Evolutionary conservation across 2,329 filamentous ascomycete genomes (phyloP), one percentile per base, ranked within the genome.

Genomic region (Cladosporium sp.): DNA sequence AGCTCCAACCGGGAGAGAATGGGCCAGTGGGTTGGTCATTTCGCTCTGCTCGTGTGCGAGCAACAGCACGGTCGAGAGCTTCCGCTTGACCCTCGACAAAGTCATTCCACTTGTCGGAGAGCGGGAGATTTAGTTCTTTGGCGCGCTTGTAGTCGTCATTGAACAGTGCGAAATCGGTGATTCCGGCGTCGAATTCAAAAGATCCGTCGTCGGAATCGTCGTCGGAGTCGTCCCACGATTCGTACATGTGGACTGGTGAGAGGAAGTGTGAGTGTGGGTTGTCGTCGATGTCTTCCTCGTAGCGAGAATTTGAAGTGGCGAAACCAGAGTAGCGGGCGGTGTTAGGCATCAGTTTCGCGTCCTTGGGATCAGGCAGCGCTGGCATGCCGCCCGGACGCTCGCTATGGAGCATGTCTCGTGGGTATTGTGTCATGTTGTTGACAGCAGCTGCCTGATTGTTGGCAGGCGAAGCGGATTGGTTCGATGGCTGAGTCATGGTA

Each of bases 111-210:
- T 68, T 66, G 60, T 65, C 56, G 7, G 72, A 67, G 5, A 75
- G 65, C 3, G 68, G 58, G 43, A 69, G 54, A 13, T 71, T 59
- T n/a, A 56, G 65, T 64, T 70, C 68, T 66, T 74, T 66, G 4
- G 73, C 73, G 43, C 63, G 67, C 10, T 70, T 70, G 54, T 70
- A 58, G 58, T 76, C 74, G 48, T 67, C 49, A 65, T 71, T 66
- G 69, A 75, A 76, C 49, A 75, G 72, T 10, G 73, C 71, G 54
- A 76, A 76, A 67, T 76, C 74, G 43, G 70, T 76, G 51, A 76
- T 76, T 59, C 72, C 74, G 21, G 74, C 74, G 46, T 72, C 72
- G 59, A 75, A 61, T 23, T 73, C 69, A 2, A 71, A 70, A n/a
- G 64, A 67, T 39, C 70, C 72, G 46, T 65, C 62, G 39, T 72